Evolutionary conservation across 176 grass and related monocot species (phyloP), one percentile per base, ranked within the genome.

Genomic region (Avena insularis): DNA sequence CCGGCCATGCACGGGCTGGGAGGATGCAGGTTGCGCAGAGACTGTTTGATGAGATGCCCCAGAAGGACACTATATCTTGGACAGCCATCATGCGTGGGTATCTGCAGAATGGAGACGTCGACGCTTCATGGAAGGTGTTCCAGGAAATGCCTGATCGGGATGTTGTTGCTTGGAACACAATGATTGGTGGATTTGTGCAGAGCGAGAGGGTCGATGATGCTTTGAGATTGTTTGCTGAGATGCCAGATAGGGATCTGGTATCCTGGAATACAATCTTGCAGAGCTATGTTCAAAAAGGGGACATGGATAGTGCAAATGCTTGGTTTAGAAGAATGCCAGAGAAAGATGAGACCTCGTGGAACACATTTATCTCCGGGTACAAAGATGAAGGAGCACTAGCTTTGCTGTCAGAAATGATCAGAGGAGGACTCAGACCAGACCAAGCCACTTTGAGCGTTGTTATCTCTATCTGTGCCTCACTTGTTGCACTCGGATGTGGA

Each of bases 181-280:
- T 95, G 93, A 91, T 95, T 25, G 81, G 86, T 79, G 93, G 93
- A 25, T 92, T 92, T 19, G 77, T 95, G 43, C 74, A 70, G 84
- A 89, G 79, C 35, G 84, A 80, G 29, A 87, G 89, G 93, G 72
- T 95, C 35, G 86, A 92, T 57, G 88, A 92, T 46, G 93, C 93
- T 21, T 79, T 95, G 81, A 70, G 38, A 76, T 87, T 95, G 81
- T 95, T 95, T 3, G 8, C 54, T 75, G 81, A 85, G 56, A 95
- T 92, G 93, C 93, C 91, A 17, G n/a, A 76, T 31, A 92, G 59
- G 77, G 93, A 95, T 85, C 82, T 87, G 45, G 84, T 95, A 56
- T 91, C 93, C 10, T 95, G 91, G 93, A 95, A 95, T 76, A 91
- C 86, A 55, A 89, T 95, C 38, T 95, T 95, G 71, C 88, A 95